These are phyloP conservation scores for Phyllosticta citribraziliensis DNA, from an alignment of 2,329 filamentous ascomycete species.

Conservation along the genomic window DNA sequence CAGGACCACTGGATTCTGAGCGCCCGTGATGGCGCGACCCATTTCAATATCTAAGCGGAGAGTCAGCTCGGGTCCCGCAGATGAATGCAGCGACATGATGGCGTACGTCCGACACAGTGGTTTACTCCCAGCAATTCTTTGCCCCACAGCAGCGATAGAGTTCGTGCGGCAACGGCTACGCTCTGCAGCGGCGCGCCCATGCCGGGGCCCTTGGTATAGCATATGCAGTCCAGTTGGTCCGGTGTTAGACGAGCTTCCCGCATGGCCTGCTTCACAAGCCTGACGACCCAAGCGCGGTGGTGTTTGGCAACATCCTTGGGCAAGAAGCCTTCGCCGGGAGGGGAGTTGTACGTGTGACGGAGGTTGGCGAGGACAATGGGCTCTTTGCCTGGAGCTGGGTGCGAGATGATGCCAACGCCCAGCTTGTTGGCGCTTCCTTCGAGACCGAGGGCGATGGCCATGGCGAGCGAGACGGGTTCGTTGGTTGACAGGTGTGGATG, in stretches of 20 bases:
- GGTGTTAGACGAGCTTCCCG: constrained; percentile 46
- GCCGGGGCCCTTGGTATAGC: constrained; percentile 89
- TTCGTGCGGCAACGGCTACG: constrained; percentile 77
- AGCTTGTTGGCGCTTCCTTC: constrained; percentile 98
- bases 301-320: constrained; percentile 93
- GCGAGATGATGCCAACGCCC: constrained; percentile 82
- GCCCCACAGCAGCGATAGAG: constrained; percentile 71
- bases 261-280: constrained; percentile 71
- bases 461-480: not conserved
- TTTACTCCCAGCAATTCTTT: constrained; percentile 91
- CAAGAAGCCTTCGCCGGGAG: constrained; percentile 86
- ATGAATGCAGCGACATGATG: not conserved
- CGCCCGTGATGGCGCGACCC: constrained; percentile 86
- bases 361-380: constrained; percentile 74
- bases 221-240: constrained; percentile 75
- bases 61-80: not conserved
- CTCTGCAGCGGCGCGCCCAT: constrained; percentile 91
- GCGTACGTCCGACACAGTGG: constrained; percentile 79
- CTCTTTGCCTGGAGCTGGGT: constrained; percentile 43
- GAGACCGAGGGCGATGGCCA: constrained; percentile 59
- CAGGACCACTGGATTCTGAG: constrained; percentile 82
- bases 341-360: constrained; percentile 84
- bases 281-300: constrained; percentile 76
- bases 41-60: constrained; percentile 70
- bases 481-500: not conserved